Evolutionary conservation across 495 filamentous ascomycete genomes (phyloP), one percentile per base, ranked within the genome.

Genomic region (Aspergillus olivimuriae): DNA sequence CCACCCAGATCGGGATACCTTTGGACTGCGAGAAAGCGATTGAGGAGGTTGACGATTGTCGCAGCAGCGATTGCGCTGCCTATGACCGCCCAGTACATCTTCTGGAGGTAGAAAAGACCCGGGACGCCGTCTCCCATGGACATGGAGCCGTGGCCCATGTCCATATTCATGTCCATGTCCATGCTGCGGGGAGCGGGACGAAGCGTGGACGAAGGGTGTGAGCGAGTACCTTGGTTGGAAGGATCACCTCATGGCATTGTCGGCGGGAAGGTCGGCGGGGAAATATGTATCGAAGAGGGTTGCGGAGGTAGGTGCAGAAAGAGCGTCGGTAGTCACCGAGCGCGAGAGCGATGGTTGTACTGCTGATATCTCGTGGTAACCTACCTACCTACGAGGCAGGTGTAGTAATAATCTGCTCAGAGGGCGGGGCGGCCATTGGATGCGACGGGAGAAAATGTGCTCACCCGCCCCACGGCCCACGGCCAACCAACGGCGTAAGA

Each of bases 1-100:
- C 17, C 7, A 26, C 20, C 1, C 14, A 15, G 16, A 39, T 28
- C 5, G 17, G 0, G 14, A 12, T 22, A 77, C 78, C 79, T 72
- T 52, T 78, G 74, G 21, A 56, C 46, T 19, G 62, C 70, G 4
- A 76, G 47, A 5, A 62, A 41, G 7, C 56, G 54, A 41, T 81
- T 73, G 34, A 63, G 53, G 0, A 78, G 9, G 39, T 82, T 76
- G 32, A 73, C 64, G 0, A 73, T 22, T 11, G 71, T 63, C 32
- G 71, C 80, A 31, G 70, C 51, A n/a, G 53, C 76, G 44, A 83
- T 71, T 18, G 63, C 61, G 41, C 70, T 66, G 1, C 78, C 80
- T 12, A 77, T 69, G n/a, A 82, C 70, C 4, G 67, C 71, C 80
- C 80, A 83, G 58, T 82, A 83, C 33, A 73, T 65, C 48, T 74